Evolutionary conservation across 2,329 filamentous ascomycete genomes (phyloP).

Genomic region (Epichloe glyceriae): DNA sequence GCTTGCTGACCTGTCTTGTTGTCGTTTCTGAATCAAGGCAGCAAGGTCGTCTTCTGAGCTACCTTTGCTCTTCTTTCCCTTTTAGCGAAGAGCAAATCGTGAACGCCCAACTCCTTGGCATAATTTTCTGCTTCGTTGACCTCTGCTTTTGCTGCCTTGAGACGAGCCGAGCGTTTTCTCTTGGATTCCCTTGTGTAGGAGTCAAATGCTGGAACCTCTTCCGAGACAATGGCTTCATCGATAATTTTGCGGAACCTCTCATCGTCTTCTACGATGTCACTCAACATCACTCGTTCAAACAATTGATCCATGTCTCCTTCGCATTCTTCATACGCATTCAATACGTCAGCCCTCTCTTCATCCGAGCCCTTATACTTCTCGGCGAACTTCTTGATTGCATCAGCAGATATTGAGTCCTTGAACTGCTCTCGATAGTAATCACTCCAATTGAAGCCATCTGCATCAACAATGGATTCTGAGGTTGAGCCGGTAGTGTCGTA

Average conservation of each 20-base stretch:
- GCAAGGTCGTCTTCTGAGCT: constrained; percentile 44
- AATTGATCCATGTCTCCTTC: constrained; percentile 66
- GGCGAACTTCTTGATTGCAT: constrained; percentile 65
- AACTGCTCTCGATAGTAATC: constrained; percentile 83
- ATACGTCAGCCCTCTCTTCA: constrained; percentile 68
- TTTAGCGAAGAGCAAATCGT: constrained; percentile 54
- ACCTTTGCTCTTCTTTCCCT: constrained; percentile 29
- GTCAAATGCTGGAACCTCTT: constrained; percentile 52
- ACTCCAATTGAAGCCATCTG: constrained; percentile 77
- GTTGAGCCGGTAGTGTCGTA: constrained; percentile 90
- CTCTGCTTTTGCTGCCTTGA: constrained; percentile 52
- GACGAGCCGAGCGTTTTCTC: constrained; percentile 44
- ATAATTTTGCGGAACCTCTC: constrained; percentile 72
- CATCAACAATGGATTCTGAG: constrained; percentile 64
- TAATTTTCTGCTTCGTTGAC: constrained; percentile 60
- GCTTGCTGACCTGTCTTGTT: constrained; percentile 44
- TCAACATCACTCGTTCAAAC: constrained; percentile 79
- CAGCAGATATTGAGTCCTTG: constrained; percentile 58
- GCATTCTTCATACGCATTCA: constrained; percentile 59
- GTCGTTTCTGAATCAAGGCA: constrained; percentile 62
- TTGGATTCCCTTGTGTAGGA: constrained; percentile 65
- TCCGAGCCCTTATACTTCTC: constrained; percentile 71
- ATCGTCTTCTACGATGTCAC: constrained; percentile 72
- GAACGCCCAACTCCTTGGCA: constrained; percentile 61
- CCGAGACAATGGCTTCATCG: constrained; percentile 60